Evolutionary conservation across 140 eudicot species (phyloP).

Genomic region (Cichorium intybus): DNA sequence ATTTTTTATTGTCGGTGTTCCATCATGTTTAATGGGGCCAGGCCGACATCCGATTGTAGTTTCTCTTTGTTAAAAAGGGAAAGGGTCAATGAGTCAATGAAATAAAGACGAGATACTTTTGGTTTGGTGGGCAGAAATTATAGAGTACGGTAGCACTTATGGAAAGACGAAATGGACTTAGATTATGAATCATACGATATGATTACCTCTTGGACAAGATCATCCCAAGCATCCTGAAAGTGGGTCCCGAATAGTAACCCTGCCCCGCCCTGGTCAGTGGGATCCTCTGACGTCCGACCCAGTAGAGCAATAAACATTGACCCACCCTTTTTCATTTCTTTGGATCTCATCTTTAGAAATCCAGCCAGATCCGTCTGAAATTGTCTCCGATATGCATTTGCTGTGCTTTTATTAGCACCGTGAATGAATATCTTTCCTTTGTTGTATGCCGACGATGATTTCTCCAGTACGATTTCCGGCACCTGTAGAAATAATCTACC

Average conservation of each 20-base stretch:
- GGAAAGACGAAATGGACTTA: no score
- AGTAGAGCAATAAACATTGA: constrained; percentile 85
- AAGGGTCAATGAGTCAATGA: background rate
- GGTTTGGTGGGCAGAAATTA: constrained; percentile 1
- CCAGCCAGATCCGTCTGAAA: constrained; percentile 65
- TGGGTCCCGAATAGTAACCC: constrained; percentile 94
- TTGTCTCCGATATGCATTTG: constrained; percentile 62
- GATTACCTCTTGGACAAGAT: constrained; percentile 90
- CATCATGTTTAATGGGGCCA: no score
- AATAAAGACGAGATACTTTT: constrained; percentile 10
- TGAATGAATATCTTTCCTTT: constrained; percentile 75
- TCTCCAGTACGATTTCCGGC: constrained; percentile 73
- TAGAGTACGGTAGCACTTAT: constrained; percentile 10
- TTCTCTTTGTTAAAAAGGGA: no score
- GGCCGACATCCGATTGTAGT: no score
- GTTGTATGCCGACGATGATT: constrained; percentile 68
- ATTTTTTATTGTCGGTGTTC: no score
- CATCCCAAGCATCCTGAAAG: constrained; percentile 99
- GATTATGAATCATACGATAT: constrained; percentile 13
- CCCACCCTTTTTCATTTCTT: constrained; percentile 79
- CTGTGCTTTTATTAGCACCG: constrained; percentile 62
- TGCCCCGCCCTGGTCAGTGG: constrained; percentile 96
- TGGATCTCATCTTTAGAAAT: constrained; percentile 61
- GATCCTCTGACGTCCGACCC: constrained; percentile 79
- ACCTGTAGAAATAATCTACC: constrained; percentile 37